A percentile compares a stretch with the other conserved stretches of the same genome.
phyloP scores from a whole-genome alignment of 2,329 filamentous ascomycete species.

The Fusarium sp. region DNA sequence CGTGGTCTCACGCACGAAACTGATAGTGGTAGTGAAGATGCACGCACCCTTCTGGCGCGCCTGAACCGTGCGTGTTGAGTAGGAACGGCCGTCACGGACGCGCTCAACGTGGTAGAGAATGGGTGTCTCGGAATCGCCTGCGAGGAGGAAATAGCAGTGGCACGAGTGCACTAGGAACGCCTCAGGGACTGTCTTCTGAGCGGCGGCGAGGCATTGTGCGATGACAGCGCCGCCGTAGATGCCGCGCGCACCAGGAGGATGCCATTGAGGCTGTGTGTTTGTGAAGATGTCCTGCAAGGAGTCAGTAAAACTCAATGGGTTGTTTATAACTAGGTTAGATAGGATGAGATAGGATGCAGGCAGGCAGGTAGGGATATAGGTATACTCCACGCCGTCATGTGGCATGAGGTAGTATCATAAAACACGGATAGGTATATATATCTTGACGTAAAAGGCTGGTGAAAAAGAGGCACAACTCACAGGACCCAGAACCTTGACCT shows the following conservation, averaged over 20 bases:
- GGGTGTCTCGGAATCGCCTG: conserved; percentile 85
- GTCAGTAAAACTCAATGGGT: conserved; percentile 4
- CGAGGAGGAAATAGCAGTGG: conserved; percentile 99
- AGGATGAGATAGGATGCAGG: neutral
- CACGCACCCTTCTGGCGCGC: conserved; percentile 87
- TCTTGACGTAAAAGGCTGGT: neutral
- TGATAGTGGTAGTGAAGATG: conserved; percentile 96
- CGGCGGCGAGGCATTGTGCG: conserved; percentile 89
- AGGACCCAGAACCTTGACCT: conserved; percentile 80
- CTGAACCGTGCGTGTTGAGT: conserved; percentile 95
- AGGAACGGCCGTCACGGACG: conserved; percentile 90
- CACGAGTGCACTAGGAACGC: conserved; percentile 92
- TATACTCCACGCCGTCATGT: neutral
- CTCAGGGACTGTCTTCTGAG: conserved; percentile 84
- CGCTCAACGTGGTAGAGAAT: conserved; percentile 96
- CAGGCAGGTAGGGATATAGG: neutral
- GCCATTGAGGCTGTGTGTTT: conserved; percentile 92
- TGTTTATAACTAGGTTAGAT: neutral
- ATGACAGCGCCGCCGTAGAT: conserved; percentile 96
- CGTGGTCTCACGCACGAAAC: conserved; percentile 79
- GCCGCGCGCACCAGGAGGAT: conserved; percentile 89
- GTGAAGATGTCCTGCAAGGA: conserved; percentile 84
- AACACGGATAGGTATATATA: neutral
- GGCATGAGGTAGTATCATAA: neutral
- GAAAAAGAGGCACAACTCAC: conserved; percentile 61